Evolutionary conservation across 371 early-diverging fungal genomes (phyloP).

Genomic region (Mortierella sp.): DNA sequence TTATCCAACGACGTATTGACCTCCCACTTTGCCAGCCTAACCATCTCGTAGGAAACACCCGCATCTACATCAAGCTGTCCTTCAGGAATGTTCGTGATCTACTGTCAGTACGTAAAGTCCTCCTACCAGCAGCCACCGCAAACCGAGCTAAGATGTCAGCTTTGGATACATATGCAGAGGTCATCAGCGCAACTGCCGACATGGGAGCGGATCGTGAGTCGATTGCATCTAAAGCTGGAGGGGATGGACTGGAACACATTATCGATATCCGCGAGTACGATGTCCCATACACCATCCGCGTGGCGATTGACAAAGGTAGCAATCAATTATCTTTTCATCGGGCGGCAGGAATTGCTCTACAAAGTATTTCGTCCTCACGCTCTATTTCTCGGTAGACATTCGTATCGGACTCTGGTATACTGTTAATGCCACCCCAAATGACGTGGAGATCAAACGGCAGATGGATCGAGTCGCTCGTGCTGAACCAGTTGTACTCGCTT

Average conservation of each 20-base stretch:
- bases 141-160: constrained; percentile 75
- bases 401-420: constrained; percentile 98
- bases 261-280: constrained; percentile 95
- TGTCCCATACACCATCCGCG: constrained; percentile 92
- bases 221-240: constrained; percentile 42
- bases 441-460: constrained; percentile 71
- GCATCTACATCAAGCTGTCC: constrained; percentile 78
- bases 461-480: constrained; percentile 94
- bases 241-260: constrained; percentile 66
- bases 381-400: constrained; percentile 66
- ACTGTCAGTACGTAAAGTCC: constrained; percentile 74
- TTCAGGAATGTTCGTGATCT: constrained; percentile 90
- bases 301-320: constrained; percentile 90
- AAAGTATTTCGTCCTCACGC: neutral
- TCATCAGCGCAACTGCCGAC: constrained; percentile 56
- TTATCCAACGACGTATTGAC: neutral
- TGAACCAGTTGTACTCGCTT: constrained; percentile 96
- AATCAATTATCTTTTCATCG: too few species aligned
- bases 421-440: constrained; percentile 69
- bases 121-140: constrained; percentile 75
- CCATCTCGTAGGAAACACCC: constrained; percentile 84
- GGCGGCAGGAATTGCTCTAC: too few species aligned
- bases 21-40: constrained; percentile 70
- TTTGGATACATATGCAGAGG: constrained; percentile 69
- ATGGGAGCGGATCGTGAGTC: constrained; percentile 32